These are phyloP conservation scores for Russula compacta DNA, from an alignment of 768 basidiomycete species.

Conservation along the genomic window DNA sequence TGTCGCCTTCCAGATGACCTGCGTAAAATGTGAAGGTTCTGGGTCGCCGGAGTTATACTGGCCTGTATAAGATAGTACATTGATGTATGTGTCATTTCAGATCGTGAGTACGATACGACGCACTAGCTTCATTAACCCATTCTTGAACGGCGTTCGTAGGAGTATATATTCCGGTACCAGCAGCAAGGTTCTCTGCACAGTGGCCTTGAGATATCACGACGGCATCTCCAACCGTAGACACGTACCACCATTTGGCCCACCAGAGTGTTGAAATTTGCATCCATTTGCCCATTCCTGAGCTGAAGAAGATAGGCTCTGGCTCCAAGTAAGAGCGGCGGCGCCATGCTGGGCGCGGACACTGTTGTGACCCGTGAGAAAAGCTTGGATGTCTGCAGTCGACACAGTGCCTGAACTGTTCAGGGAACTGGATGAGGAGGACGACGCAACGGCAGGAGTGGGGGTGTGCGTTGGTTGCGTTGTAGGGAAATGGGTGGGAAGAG, in stretches of 20 bases:
- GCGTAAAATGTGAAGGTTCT: conserved; percentile 58
- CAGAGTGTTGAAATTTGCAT: conserved; percentile 64
- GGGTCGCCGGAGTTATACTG: conserved; percentile 52
- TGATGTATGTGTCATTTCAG: neutral
- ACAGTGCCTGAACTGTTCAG: conserved; percentile 12
- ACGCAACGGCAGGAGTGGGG: neutral
- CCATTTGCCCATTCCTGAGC: conserved; percentile 63
- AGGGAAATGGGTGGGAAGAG: neutral
- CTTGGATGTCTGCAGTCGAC: conserved; percentile 39
- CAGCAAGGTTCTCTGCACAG: conserved; percentile 66
- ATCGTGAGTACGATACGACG: conserved; percentile 22
- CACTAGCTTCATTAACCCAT: conserved; percentile 64
- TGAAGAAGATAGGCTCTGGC: conserved; percentile 43
- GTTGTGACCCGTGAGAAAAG: conserved; percentile 58
- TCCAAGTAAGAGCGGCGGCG: conserved; percentile 58
- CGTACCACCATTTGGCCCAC: conserved; percentile 54
- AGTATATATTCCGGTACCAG: conserved; percentile 52
- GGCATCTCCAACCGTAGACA: neutral
- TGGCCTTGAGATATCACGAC: neutral
- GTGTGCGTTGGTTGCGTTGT: neutral
- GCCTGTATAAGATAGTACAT: conserved; percentile 28
- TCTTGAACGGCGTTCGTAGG: conserved; percentile 42
- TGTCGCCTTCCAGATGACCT: conserved; percentile 66
- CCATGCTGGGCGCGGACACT: conserved; percentile 51
- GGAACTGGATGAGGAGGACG: neutral